Percentiles rank a stretch among this genome's conserved stretches.
Evolutionary conservation across 768 basidiomycete species (phyloP).

Genomic region (Phaeotremella skinneri): DNA sequence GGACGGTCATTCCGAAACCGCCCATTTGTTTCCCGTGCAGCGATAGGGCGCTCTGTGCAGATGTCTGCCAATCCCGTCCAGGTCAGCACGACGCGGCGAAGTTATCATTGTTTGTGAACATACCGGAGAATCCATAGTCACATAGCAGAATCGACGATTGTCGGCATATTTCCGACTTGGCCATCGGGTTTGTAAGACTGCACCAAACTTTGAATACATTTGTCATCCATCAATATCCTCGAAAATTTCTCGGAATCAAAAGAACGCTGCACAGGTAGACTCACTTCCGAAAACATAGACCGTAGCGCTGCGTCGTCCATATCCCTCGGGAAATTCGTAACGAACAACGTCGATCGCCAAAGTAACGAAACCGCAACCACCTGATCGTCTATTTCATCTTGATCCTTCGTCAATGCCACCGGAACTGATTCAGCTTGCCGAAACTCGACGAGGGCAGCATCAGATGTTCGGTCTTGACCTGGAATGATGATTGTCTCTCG

Average conservation of each 20-base stretch:
- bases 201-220: slow-evolving; percentile 92
- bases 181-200: slow-evolving; percentile 92
- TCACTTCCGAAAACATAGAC: slow-evolving; percentile 72
- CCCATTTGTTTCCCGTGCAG: slow-evolving; percentile 64
- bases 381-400: slow-evolving; percentile 71
- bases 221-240: no score
- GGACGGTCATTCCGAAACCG: slow-evolving; percentile 68
- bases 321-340: slow-evolving; percentile 90
- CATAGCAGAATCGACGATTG: slow-evolving; percentile 86
- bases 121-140: slow-evolving; percentile 84
- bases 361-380: slow-evolving; percentile 84
- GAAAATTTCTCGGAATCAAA: not conserved
- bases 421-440: slow-evolving; percentile 71
- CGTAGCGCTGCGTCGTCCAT: slow-evolving; percentile 74
- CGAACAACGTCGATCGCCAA: slow-evolving; percentile 90
- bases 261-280: slow-evolving; percentile 27
- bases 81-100: not conserved
- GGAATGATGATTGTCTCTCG: slow-evolving; percentile 71
- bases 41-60: slow-evolving; percentile 69
- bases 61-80: slow-evolving; percentile 51
- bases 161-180: slow-evolving; percentile 95
- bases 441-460: slow-evolving; percentile 90
- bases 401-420: slow-evolving; percentile 87
- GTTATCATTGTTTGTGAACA: slow-evolving; percentile 45
- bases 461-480: slow-evolving; percentile 59